These are phyloP conservation scores for Penicillium sp. DNA, from an alignment of 2,329 filamentous ascomycete species.

Conservation along the genomic window DNA sequence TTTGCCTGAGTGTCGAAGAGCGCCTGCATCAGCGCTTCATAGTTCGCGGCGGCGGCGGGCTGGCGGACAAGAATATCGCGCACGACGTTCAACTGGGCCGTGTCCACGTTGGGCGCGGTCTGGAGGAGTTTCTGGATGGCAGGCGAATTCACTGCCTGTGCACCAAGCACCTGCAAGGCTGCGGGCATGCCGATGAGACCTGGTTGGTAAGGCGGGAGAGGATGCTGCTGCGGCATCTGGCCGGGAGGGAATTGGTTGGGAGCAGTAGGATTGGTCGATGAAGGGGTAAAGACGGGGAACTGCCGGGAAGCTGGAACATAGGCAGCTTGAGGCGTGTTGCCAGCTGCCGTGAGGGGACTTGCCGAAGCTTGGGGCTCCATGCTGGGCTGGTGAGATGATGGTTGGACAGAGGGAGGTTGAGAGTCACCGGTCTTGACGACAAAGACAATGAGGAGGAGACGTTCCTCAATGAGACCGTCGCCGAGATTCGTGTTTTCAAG, in stretches of 20 bases:
- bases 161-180: slow-evolving; percentile 65
- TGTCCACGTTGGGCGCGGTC: slow-evolving; percentile 66
- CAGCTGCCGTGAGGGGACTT: slow-evolving; percentile 33
- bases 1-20: slow-evolving; percentile 39
- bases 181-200: slow-evolving; percentile 52
- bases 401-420: slow-evolving; percentile 40
- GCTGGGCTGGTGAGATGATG: slow-evolving; percentile 40
- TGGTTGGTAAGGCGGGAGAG: slow-evolving; percentile 27
- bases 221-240: slow-evolving; percentile 10
- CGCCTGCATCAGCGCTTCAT: slow-evolving; percentile 43
- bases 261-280: slow-evolving; percentile 17
- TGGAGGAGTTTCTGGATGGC: slow-evolving; percentile 70
- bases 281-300: slow-evolving; percentile 21
- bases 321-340: slow-evolving; percentile 25
- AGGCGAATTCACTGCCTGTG: slow-evolving; percentile 58
- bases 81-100: slow-evolving; percentile 74
- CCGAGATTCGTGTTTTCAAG: slow-evolving; percentile 79
- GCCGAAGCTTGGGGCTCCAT: slow-evolving; percentile 35
- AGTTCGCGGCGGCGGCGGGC: slow-evolving; percentile 63
- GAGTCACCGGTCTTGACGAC: slow-evolving; percentile 68
- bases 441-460: slow-evolving; percentile 79
- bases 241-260: slow-evolving; percentile 18
- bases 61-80: slow-evolving; percentile 66
- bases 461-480: slow-evolving; percentile 66
- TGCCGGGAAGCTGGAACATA: slow-evolving; percentile 9